A percentile compares a stretch with the other conserved stretches of the same genome.
These are phyloP conservation scores for Hondaea fermentalgiana DNA, from an alignment of 108 stramenopile species.

Conservation along the genomic window DNA sequence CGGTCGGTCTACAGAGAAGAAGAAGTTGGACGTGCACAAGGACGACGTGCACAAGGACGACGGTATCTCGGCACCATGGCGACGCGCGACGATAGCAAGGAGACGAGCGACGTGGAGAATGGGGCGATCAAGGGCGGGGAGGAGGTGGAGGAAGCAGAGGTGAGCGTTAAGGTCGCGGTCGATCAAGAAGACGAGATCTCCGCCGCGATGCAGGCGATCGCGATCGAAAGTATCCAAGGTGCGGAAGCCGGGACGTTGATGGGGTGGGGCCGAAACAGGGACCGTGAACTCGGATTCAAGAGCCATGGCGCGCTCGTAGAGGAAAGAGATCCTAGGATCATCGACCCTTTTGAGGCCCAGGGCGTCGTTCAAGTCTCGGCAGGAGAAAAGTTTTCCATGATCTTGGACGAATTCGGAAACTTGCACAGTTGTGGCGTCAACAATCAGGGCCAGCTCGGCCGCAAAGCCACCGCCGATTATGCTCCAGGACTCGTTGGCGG, in stretches of 20 bases:
- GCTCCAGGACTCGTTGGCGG: not conserved
- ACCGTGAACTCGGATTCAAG: not conserved
- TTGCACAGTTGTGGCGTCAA: not conserved
- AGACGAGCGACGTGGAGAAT: too few relatives aligned
- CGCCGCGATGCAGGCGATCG: too few relatives aligned
- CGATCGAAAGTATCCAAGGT: not conserved
- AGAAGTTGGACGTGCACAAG: too few relatives aligned
- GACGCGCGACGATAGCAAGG: too few relatives aligned
- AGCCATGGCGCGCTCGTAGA: not conserved
- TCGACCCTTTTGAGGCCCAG: not conserved
- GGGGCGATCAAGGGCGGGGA: too few relatives aligned
- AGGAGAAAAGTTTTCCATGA: not conserved
- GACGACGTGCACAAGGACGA: too few relatives aligned
- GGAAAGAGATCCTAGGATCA: not conserved
- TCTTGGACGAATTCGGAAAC: not conserved
- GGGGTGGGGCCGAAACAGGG: not conserved
- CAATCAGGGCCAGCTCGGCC: slow-evolving; percentile 10
- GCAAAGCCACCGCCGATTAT: not conserved
- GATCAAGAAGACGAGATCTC: too few relatives aligned
- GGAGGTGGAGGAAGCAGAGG: too few relatives aligned
- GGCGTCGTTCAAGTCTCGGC: not conserved
- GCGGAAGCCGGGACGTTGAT: not conserved
- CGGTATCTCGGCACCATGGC: too few relatives aligned
- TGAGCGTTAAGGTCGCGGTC: too few relatives aligned
- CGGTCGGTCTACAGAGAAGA: too few relatives aligned